Base-by-base conservation (phyloP, 2,329 filamentous ascomycete genomes). In the Chaetomium olivaceum region DNA sequence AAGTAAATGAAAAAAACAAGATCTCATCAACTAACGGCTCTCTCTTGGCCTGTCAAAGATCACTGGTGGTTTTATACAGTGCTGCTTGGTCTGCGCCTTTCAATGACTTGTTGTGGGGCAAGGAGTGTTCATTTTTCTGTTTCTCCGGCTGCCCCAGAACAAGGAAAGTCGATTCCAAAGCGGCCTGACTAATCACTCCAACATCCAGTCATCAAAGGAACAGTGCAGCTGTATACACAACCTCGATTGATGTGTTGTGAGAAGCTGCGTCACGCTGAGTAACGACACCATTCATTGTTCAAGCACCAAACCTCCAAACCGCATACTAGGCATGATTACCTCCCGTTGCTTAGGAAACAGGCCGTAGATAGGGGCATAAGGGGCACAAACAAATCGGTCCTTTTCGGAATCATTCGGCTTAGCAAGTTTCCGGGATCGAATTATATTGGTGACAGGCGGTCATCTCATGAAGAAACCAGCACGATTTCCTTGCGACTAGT, bases 331-430 rank as follows among this genome's bases (percentile, higher is more conserved):
- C 9, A 11, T 48, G n/a, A 48, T 48, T 23, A 23, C 36, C 1
- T 21, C 8, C 31, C 12, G 48, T 54, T 61, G 58, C 50, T 54
- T 52, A 23, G 36, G 39, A 33, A 46, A 62, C 54, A 16, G 23
- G 21, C 7, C 4, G 4, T n/a, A 23, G 43, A 61, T 43, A 48
- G 48, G 58, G 58, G 14, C 1, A 11, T 9, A 54, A 61, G 21
- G 39, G 57, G 39, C 4, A 29, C 23, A 54, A 61, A 43, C 58
- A 50, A 31, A 48, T 23, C 21, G 6, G 16, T 5, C 16, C 21
- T 56, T 3, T 56, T 16, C 29, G 2, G 4, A 27, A 25, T 25
- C 21, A 48, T 12, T 48, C 11, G n/a, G 21, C 46, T 11, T 23
- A 9, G n/a, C 19, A 48, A 1, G 23, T 48, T 23, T n/a, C 46